phyloP scores from a whole-genome alignment of 2,329 filamentous ascomycete genomes.

The Neurospora sp. region DNA sequence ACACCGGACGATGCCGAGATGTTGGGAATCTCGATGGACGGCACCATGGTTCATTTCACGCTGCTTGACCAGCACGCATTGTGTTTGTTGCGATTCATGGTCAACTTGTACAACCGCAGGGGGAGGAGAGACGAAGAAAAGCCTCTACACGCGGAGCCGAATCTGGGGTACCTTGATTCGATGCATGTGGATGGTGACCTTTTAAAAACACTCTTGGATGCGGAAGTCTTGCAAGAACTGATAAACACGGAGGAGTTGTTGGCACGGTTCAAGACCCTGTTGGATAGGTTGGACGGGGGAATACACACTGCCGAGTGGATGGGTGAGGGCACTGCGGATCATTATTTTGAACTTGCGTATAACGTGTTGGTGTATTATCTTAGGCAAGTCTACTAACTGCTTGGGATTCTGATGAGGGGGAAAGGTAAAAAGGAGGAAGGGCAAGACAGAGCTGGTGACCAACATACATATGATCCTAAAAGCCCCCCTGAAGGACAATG shows the following conservation, averaged over 20 bases:
- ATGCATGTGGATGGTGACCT: constrained; percentile 63
- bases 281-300: constrained; percentile 40
- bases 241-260: constrained; percentile 24
- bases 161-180: constrained; percentile 32
- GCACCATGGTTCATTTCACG: constrained; percentile 59
- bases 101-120: constrained; percentile 49
- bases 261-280: constrained; percentile 35
- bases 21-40: constrained; percentile 59
- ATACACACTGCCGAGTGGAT: constrained; percentile 27
- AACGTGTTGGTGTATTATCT: constrained; percentile 44
- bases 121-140: not conserved
- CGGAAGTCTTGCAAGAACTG: constrained; percentile 33
- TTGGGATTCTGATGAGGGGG: not conserved
- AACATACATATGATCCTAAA: not conserved
- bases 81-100: constrained; percentile 61
- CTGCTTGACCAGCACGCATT: constrained; percentile 53
- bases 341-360: constrained; percentile 41
- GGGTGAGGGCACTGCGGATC: constrained; percentile 13
- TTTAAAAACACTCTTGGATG: constrained; percentile 42
- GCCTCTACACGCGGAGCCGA: constrained; percentile 17
- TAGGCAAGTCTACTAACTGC: constrained; percentile 34
- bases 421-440: not conserved
- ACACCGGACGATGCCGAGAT: constrained; percentile 38
- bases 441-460: not conserved
- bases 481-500: not conserved